Evolutionary conservation across 345 rosid species (phyloP), one percentile per base, ranked within the genome.

Genomic region (Sisymbrium irio): DNA sequence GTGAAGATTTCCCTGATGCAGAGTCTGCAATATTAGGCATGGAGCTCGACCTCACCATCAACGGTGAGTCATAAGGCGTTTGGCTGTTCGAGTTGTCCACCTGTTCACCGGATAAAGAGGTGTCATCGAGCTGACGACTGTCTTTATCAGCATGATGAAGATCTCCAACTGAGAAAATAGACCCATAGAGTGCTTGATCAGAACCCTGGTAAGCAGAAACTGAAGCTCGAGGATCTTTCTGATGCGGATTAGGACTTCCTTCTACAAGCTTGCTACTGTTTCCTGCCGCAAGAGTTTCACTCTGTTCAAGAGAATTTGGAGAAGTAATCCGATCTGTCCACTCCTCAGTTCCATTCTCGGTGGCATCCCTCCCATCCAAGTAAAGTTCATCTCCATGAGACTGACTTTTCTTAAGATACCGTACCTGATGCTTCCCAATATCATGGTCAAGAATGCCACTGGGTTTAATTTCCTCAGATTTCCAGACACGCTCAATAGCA

Each of bases 371-470:
- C 46, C 85, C 88, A 66, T 83, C 83, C 67, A 75, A 71, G 77
- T 81, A 86, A 14, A 87, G 77, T 54, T 74, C 79, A 80, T 84
- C 81, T 47, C 95, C 97, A 19, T 84, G 83, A 53, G 99, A 95
- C 54, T 72, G 85, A 65, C 92, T 86, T 76, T 88, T 95, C 86
- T 85, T 89, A 51, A 91, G 81, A 71, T 65, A 68, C 2, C 42
- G 63, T 39, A 67, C 63, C 61, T 69, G 73, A 69, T 50, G 65
- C 9, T 57, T 53, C 69, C 42, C 71, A 58, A 42, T 11, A 6
- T 72, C 80, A 62, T 45, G 58, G 67, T 73, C 80, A 36, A 69
- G 46, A 55, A 65, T 14, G 39, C 67, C 39, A 74, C 76, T 62
- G 13, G 74, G 79, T 54, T 77, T 79, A 19, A 81, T 75, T 69